Base-by-base conservation (phyloP, 1,284 basidiomycete species). In the Kwoniella shivajii region DNA sequence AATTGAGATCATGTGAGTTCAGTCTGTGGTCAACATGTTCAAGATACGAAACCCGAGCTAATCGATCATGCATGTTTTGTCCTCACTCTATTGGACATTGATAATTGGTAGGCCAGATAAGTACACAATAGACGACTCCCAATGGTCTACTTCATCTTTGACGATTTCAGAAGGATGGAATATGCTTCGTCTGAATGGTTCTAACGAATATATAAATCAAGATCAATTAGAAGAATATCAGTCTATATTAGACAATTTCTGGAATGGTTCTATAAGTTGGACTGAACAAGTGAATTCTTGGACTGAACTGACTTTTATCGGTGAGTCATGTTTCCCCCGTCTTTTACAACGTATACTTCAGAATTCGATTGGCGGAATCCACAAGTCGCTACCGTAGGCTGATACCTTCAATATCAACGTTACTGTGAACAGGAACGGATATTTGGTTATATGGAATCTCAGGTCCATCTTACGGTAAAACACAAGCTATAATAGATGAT, bases 71-170 rank as follows among this genome's bases (percentile, higher is more conserved):
- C n/a, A n/a, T n/a, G n/a, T n/a, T n/a, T n/a, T n/a, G n/a, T n/a
- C n/a, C n/a, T n/a, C n/a, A n/a, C n/a, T n/a, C n/a, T n/a, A n/a
- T n/a, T n/a, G n/a, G n/a, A n/a, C n/a, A n/a, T n/a, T n/a, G n/a
- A 39, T 24, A n/a, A 16, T 14, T n/a, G n/a, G 1, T 41, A 51
- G 50, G 50, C 16, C 41, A 11, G 45, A 46, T 27, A 69, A 64
- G 31, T 68, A 67, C 60, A 70, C 67, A 18, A 67, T 72, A 37
- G 68, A 70, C 53, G 69, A 72, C 51, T 63, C 69, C 11, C 60
- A 70, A 54, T 72, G 69, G 69, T 31, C 56, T 14, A 68, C 66
- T 4, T 48, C 68, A 0, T 27, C 42, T 7, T 51, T 72, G 20
- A 29, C 50, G 2, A 57, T 72, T 11, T 62, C 62, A 0, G 27